These are phyloP conservation scores for Alternaria sp. DNA, from an alignment of 2,329 filamentous ascomycete genomes.

Conservation along the genomic window DNA sequence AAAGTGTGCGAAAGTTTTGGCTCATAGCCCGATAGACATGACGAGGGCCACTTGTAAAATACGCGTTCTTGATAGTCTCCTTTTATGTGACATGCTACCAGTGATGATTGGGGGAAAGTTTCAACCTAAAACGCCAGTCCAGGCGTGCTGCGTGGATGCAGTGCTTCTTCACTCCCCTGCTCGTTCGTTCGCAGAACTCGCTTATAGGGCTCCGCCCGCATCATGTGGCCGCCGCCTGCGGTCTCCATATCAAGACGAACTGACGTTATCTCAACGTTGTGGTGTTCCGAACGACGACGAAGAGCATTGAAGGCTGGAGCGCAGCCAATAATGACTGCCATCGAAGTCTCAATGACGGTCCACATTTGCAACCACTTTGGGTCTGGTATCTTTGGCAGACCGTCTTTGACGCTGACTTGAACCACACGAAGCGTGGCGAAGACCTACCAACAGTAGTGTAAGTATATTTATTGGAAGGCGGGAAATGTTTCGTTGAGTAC, in stretches of 20 bases:
- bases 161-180: not conserved
- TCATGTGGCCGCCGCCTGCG: fast-evolving
- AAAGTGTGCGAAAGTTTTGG: not conserved
- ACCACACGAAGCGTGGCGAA: not conserved
- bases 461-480: not conserved
- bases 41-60: too few relatives aligned
- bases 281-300: not conserved
- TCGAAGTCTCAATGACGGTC: not conserved
- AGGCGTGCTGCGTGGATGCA: not conserved
- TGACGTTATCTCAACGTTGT: not conserved
- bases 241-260: not conserved
- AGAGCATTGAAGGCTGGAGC: not conserved
- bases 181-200: not conserved
- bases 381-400: not conserved
- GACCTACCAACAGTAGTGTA: not conserved
- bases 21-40: not conserved
- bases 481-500: not conserved
- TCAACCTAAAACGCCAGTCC: not conserved
- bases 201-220: too few relatives aligned
- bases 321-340: not conserved
- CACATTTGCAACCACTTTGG: not conserved
- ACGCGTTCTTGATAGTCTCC: not conserved
- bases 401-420: not conserved
- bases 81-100: not conserved
- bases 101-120: too few relatives aligned